Percentiles rank a stretch among this genome's conserved stretches.
Conservation (phyloP, 805 yeast species). For the Starmerella bacillaris region DNA sequence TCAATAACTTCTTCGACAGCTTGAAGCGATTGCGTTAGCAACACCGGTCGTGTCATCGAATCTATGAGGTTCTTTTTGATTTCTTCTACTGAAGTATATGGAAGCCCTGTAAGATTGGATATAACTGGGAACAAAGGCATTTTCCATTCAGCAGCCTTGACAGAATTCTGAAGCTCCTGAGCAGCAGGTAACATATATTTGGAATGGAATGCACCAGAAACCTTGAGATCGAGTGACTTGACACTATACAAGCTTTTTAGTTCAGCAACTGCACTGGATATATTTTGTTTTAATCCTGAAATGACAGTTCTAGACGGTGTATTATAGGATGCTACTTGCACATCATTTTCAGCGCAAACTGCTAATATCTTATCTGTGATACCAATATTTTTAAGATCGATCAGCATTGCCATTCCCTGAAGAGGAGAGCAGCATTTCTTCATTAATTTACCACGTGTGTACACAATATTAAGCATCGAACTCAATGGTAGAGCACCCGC, state of each 20-base stretch:
- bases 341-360: conserved; percentile 8
- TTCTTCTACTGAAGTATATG: conserved; percentile 19
- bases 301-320: conserved; percentile 28
- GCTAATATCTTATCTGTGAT: not conserved
- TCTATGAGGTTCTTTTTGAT: conserved; percentile 16
- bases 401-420: conserved; percentile 15
- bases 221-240: conserved; percentile 22
- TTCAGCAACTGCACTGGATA: conserved; percentile 19
- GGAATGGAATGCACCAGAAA: conserved; percentile 36
- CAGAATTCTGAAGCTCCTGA: conserved; percentile 19
- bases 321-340: conserved; percentile 33
- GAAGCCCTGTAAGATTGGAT: conserved; percentile 22
- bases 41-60: conserved; percentile 21
- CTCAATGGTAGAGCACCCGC: conserved; percentile 24
- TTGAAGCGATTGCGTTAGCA: conserved; percentile 16
- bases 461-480: conserved; percentile 28
- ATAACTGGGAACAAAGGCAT: conserved; percentile 17
- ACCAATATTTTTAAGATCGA: too few species aligned
- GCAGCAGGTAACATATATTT: conserved; percentile 26
- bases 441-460: conserved; percentile 31
- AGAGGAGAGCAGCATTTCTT: conserved; percentile 24
- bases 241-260: too few species aligned
- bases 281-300: conserved; percentile 25
- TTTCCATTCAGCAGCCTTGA: conserved; percentile 10
- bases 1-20: not conserved